phyloP scores from a whole-genome alignment of 257 asterid genomes.

The Verbena officinalis region DNA sequence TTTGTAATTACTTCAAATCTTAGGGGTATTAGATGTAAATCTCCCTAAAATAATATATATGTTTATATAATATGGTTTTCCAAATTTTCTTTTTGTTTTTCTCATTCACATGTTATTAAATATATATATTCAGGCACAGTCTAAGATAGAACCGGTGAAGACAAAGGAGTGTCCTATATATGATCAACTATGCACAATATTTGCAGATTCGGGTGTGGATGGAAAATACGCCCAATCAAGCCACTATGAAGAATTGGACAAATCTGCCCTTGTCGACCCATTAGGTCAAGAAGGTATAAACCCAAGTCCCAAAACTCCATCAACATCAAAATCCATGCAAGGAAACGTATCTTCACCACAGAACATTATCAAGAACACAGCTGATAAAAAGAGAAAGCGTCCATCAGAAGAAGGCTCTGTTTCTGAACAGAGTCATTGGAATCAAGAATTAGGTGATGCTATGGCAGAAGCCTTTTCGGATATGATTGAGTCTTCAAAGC shows the following conservation, averaged over 20 bases:
- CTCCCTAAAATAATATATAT: too few relatives aligned
- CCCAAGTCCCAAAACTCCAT: slow-evolving; percentile 48
- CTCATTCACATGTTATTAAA: background rate
- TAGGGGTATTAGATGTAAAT: too few relatives aligned
- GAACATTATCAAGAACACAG: slow-evolving; percentile 35
- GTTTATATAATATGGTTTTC: too few relatives aligned
- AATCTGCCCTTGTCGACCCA: slow-evolving; percentile 38
- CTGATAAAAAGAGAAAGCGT: slow-evolving; percentile 80
- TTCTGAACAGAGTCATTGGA: slow-evolving; percentile 47
- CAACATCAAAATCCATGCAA: slow-evolving; percentile 41
- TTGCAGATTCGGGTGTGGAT: slow-evolving; percentile 82
- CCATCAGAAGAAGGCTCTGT: slow-evolving; percentile 45
- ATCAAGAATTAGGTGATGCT: slow-evolving; percentile 47
- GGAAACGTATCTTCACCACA: slow-evolving; percentile 47
- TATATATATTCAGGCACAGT: slow-evolving; percentile 57
- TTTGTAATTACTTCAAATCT: too few relatives aligned
- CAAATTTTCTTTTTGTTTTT: too few relatives aligned
- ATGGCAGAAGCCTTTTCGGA: slow-evolving; percentile 69
- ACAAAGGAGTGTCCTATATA: slow-evolving; percentile 84
- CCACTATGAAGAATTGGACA: slow-evolving; percentile 76
- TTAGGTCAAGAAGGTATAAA: slow-evolving; percentile 45
- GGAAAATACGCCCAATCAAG: slow-evolving; percentile 97
- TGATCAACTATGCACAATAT: slow-evolving; percentile 76
- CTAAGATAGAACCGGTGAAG: slow-evolving; percentile 77
- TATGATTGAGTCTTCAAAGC: slow-evolving; percentile 70